Base-by-base conservation (phyloP, 192 early-diverging fungal species). In the Backusella tarrabulga region DNA sequence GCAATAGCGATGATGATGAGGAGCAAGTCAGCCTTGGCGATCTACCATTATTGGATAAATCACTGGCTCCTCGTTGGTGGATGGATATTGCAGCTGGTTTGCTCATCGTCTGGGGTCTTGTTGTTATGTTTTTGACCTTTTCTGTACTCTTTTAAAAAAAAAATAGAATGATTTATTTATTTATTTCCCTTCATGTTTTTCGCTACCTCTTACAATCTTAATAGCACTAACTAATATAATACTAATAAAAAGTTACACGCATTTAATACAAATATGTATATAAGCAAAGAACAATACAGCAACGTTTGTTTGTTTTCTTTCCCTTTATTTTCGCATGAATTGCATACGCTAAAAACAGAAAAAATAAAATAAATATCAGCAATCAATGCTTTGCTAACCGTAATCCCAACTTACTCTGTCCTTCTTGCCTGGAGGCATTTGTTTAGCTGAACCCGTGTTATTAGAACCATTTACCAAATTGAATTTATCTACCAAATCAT, bases 401-500 rank as follows among this genome's bases (percentile, higher is more conserved):
- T 1, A 40, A 40, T 9, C 11, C 11, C 8, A 26, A 72, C 71
- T 46, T 72, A 72, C 44, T 50, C 71, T 72, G 14, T 44, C 71
- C 29, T 72, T 72, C 19, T 41, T 72, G 6, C 23, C 46, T 3
- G 32, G 15, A 17, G 71, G 23, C 21, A 70, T 12, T 4, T 35
- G 68, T 12, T 72, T 72, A 6, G 41, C 17, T 70, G 34, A 38
- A 17, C 42, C 42, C 2, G 71, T 19, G 11, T 29, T 44, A 46
- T 72, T 72, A 3, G 26, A 29, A 3, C 74, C 63, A 67, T 77
- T 72, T 29, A 83, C 77, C n/a, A 89, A 56, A 72, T 90, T 90
- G 52, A 86, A 83, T 68, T 89, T 90, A 52, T 88, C 85, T 19
- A 87, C 75, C 68, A 95, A 87, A 70, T 95, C 91, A 73, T 89